phyloP scores from a whole-genome alignment of 805 yeast genomes.

The Candida palmyrensis region DNA sequence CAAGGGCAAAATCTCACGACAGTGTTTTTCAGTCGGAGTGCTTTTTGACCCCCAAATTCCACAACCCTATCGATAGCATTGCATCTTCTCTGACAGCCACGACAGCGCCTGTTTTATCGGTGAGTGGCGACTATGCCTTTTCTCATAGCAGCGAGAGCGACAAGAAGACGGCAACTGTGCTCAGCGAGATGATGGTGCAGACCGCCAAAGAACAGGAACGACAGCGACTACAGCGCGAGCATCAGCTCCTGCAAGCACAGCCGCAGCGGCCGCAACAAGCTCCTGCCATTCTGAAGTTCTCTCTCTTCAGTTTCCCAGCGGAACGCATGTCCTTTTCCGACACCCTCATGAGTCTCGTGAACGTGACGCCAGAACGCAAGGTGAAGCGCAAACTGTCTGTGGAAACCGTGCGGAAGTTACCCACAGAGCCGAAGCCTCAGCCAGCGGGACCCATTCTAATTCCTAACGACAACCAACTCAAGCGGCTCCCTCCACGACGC shows the following conservation, averaged over 20 bases:
- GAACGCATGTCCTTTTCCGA: constrained; percentile 24
- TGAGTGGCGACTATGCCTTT: constrained; percentile 6
- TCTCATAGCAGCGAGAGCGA: constrained; percentile 2
- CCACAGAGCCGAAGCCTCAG: neutral
- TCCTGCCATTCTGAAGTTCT: neutral
- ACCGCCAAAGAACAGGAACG: constrained; percentile 6
- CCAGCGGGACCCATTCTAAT: no score
- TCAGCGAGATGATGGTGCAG: constrained; percentile 15
- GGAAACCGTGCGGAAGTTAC: no score
- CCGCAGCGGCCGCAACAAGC: neutral
- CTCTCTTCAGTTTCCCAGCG: constrained; percentile 1
- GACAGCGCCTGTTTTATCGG: constrained; percentile 27
- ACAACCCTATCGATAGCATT: constrained; percentile 31
- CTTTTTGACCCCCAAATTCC: constrained; percentile 21
- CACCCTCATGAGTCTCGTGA: constrained; percentile 21
- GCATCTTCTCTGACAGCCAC: constrained; percentile 11
- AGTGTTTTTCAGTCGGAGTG: constrained; percentile 12
- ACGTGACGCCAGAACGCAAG: constrained; percentile 11
- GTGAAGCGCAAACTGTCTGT: constrained; percentile 4
- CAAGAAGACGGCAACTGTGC: constrained; percentile 3
- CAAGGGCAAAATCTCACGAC: constrained; percentile 22
- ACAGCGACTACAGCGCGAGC: no score
- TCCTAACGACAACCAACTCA: constrained; percentile 22
- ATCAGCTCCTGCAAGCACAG: neutral
- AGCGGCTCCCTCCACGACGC: constrained; percentile 25